Conservation (phyloP, 106 monocot genomes). For the Dactylorhiza incarnata region DNA sequence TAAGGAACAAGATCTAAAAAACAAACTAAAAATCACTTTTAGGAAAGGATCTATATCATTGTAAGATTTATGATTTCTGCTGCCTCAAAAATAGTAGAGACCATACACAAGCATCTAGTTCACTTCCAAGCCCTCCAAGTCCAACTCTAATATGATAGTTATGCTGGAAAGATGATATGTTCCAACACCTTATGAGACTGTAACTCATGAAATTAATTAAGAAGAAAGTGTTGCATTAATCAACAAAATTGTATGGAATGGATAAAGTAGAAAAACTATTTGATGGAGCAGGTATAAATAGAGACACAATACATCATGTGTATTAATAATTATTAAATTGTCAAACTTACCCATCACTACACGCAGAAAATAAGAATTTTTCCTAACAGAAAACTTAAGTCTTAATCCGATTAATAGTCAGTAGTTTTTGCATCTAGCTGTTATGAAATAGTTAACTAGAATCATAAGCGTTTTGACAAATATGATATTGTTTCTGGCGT, state of each 20-base stretch:
- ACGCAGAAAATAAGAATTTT: too few species aligned
- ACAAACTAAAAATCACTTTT: not conserved
- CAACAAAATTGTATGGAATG: not conserved
- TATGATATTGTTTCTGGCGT: too few species aligned
- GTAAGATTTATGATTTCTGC: not conserved
- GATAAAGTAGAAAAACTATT: not conserved
- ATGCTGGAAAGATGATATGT: slow-evolving; percentile 48
- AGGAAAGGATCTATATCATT: not conserved
- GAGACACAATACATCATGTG: too few species aligned
- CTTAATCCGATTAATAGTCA: too few species aligned
- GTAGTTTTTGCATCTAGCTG: too few species aligned
- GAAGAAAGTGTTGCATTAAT: not conserved
- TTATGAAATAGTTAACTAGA: too few species aligned
- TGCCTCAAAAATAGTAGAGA: slow-evolving; percentile 80
- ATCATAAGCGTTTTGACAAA: too few species aligned
- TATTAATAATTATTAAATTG: too few species aligned
- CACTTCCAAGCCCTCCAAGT: slow-evolving; percentile 57
- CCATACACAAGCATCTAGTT: slow-evolving; percentile 77
- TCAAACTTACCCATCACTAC: too few species aligned
- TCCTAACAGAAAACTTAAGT: too few species aligned
- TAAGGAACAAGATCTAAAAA: slow-evolving; percentile 7
- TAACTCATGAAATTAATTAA: not conserved
- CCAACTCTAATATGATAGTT: slow-evolving; percentile 80
- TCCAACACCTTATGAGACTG: slow-evolving; percentile 92
- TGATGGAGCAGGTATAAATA: not conserved